Percentiles rank a stretch among this genome's conserved stretches.
Evolutionary conservation across 441 rosid genomes (phyloP).

Genomic region (Populus hybrid): DNA sequence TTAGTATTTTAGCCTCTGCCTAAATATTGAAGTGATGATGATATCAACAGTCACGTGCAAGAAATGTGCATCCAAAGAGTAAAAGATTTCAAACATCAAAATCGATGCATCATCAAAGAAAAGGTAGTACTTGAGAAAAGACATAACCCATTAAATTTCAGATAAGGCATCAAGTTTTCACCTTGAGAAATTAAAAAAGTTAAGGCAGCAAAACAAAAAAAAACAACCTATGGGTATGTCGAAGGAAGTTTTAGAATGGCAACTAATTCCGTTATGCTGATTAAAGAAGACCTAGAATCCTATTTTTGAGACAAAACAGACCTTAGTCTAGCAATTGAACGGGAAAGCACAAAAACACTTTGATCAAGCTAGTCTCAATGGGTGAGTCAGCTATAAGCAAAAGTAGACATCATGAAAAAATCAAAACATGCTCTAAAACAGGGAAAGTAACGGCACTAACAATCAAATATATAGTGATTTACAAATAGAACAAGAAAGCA

Average conservation of each 20-base stretch:
- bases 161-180: background rate
- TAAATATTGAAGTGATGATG: slow-evolving; percentile 33
- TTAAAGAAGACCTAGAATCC: background rate
- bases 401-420: background rate
- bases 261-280: background rate
- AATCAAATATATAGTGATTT: background rate
- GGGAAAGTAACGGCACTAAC: background rate
- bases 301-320: background rate
- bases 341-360: background rate
- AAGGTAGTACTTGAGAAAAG: background rate
- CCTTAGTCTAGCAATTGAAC: background rate
- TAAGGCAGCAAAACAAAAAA: background rate
- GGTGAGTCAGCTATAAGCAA: background rate
- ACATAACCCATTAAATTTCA: background rate
- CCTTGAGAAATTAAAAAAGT: background rate
- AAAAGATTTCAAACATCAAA: background rate
- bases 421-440: background rate
- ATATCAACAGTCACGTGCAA: slow-evolving; percentile 5
- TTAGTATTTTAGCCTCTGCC: slow-evolving; percentile 92
- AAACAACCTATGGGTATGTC: background rate
- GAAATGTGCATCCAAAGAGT: slow-evolving; percentile 4
- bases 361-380: background rate
- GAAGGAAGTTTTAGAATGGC: background rate
- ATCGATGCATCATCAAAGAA: background rate
- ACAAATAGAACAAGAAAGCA: background rate